phyloP scores from a whole-genome alignment of 208 protist species.

The Herpetomonas samuelpessoai region DNA sequence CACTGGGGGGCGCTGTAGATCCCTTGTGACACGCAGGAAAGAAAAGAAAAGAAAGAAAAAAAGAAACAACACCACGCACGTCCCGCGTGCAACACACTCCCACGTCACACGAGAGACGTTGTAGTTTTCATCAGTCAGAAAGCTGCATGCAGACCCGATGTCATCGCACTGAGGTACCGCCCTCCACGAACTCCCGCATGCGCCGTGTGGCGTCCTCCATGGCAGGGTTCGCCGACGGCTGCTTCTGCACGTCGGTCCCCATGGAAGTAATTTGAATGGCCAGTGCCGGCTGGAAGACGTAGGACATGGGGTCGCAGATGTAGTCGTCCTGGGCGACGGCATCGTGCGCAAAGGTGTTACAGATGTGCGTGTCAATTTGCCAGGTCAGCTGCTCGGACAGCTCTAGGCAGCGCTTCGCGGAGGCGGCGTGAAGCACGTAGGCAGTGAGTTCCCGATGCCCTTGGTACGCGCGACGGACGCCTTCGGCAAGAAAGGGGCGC shows the following conservation, averaged over 20 bases:
- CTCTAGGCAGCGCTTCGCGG: constrained; percentile 74
- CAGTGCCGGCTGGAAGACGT: constrained; percentile 87
- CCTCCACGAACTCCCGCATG: constrained; percentile 88
- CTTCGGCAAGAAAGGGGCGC: constrained; percentile 76
- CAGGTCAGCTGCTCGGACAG: constrained; percentile 86
- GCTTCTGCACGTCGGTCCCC: constrained; percentile 91
- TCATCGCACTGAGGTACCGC: constrained; percentile 81
- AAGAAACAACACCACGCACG: no score
- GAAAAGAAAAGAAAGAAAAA: no score
- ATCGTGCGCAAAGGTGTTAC: constrained; percentile 46
- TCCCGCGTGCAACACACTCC: no score
- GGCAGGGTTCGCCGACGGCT: constrained; percentile 51
- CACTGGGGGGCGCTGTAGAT: no score
- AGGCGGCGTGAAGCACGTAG: constrained; percentile 72
- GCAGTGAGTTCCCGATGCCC: constrained; percentile 90
- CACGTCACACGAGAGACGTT: no score
- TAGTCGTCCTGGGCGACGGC: constrained; percentile 65
- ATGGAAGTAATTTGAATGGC: constrained; percentile 85
- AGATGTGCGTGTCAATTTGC: constrained; percentile 92
- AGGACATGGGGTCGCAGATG: constrained; percentile 84
- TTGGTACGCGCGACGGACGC: constrained; percentile 76
- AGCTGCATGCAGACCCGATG: constrained; percentile 1
- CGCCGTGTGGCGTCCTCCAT: constrained; percentile 85
- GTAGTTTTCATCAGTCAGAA: no score
- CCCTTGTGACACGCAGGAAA: no score